These are phyloP conservation scores for Hemerocallis citrina DNA, from an alignment of 106 monocot species.

Conservation along the genomic window DNA sequence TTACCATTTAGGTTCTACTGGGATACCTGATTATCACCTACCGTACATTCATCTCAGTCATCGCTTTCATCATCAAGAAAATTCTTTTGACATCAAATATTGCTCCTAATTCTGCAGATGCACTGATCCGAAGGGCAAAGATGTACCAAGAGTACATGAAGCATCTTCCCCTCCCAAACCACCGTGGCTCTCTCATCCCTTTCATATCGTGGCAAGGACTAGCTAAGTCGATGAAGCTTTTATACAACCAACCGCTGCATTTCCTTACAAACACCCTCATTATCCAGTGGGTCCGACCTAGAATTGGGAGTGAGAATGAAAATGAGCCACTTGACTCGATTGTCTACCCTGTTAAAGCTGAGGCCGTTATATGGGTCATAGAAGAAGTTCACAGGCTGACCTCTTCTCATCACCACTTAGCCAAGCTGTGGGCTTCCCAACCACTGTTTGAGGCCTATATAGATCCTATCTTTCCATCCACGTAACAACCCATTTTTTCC, in stretches of 20 bases:
- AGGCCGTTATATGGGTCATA: slow-evolving; percentile 69
- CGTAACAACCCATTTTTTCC: neutral
- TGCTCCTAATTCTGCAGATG: slow-evolving; percentile 37
- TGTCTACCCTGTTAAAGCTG: slow-evolving; percentile 69
- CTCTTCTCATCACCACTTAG: slow-evolving; percentile 39
- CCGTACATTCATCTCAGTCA: too few relatives aligned
- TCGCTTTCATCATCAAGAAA: too few relatives aligned
- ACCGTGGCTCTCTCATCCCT: slow-evolving; percentile 45
- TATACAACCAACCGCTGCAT: slow-evolving; percentile 72
- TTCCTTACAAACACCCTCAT: slow-evolving; percentile 71
- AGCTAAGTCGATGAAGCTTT: slow-evolving; percentile 52
- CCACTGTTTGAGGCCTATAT: slow-evolving; percentile 55
- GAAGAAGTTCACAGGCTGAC: slow-evolving; percentile 79
- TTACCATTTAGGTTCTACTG: too few relatives aligned
- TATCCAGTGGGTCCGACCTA: slow-evolving; percentile 50
- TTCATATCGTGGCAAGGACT: slow-evolving; percentile 77
- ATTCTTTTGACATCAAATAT: too few relatives aligned
- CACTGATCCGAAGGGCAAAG: slow-evolving; percentile 49
- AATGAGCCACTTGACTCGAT: slow-evolving; percentile 36
- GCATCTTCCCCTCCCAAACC: slow-evolving; percentile 40
- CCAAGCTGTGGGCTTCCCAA: slow-evolving; percentile 68
- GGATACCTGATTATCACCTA: too few relatives aligned
- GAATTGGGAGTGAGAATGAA: slow-evolving; percentile 40
- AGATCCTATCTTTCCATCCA: slow-evolving; percentile 44
- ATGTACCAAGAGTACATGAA: slow-evolving; percentile 93